These are phyloP conservation scores for Eucalyptus victrix DNA, from an alignment of 345 rosid species.

Conservation along the genomic window DNA sequence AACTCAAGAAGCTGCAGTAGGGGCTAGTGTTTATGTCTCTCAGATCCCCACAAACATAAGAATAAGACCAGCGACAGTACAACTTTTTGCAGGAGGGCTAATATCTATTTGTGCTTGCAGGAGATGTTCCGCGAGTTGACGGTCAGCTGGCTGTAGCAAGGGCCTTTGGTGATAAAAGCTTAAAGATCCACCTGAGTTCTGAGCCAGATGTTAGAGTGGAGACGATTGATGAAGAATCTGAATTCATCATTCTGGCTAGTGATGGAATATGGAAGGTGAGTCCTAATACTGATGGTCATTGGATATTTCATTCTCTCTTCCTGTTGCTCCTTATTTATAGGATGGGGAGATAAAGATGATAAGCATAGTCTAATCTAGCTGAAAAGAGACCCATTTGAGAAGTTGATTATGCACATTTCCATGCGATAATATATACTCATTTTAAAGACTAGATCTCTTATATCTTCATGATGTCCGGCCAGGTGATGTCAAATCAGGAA, in stretches of 20 bases:
- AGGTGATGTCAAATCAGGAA: constrained; percentile 81
- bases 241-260: constrained; percentile 69
- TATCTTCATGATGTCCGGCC: not conserved
- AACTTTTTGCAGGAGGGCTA: not conserved
- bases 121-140: constrained; percentile 84
- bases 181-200: constrained; percentile 81
- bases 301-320: not conserved
- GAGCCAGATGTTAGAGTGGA: constrained; percentile 48
- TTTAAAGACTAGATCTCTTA: not conserved
- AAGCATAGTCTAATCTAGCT: not conserved
- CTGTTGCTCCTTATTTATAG: not conserved
- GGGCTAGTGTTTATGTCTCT: not conserved
- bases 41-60: not conserved
- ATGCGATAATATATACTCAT: not conserved
- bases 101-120: constrained; percentile 16
- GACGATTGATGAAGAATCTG: constrained; percentile 23
- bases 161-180: constrained; percentile 82
- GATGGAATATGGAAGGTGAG: constrained; percentile 93
- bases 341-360: not conserved
- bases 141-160: constrained; percentile 92
- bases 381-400: not conserved
- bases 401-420: not conserved
- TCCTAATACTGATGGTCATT: not conserved
- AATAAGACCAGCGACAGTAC: not conserved
- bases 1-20: not conserved